These are phyloP conservation scores for Chenopodium album DNA, from an alignment of 148 eudicot species.

Conservation along the genomic window DNA sequence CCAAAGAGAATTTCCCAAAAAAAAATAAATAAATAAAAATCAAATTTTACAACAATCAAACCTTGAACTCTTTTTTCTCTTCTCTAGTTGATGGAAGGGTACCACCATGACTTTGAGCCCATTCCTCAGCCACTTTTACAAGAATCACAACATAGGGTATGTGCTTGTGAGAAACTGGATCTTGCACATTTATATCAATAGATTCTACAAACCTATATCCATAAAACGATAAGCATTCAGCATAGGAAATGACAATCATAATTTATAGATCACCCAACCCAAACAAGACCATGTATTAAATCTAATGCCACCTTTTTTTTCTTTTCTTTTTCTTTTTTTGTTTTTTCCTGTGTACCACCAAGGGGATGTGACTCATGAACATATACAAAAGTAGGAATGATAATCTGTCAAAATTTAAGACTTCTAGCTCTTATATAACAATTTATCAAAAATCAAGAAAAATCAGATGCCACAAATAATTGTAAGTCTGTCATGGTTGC, in stretches of 20 bases:
- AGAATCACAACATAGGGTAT: slow-evolving; percentile 90
- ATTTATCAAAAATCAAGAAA: not conserved
- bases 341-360: not conserved
- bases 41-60: slow-evolving; percentile 27
- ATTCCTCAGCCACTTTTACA: slow-evolving; percentile 81
- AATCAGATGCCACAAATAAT: no score
- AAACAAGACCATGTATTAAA: not conserved
- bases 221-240: slow-evolving; percentile 19
- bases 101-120: slow-evolving; percentile 82
- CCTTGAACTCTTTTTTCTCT: slow-evolving; percentile 89
- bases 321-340: not conserved
- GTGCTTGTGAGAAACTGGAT: slow-evolving; percentile 94
- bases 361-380: not conserved
- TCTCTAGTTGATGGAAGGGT: slow-evolving; percentile 83
- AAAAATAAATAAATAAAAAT: no score
- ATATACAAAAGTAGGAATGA: not conserved
- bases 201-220: slow-evolving; percentile 73
- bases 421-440: not conserved
- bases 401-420: not conserved
- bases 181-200: slow-evolving; percentile 65
- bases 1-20: no score
- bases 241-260: not conserved
- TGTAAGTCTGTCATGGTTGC: not conserved
- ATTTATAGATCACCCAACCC: not conserved
- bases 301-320: not conserved